Evolutionary conservation across 2,329 filamentous ascomycete species (phyloP), one percentile per base, ranked within the genome.

Genomic region (Plenodomus lindquistii): DNA sequence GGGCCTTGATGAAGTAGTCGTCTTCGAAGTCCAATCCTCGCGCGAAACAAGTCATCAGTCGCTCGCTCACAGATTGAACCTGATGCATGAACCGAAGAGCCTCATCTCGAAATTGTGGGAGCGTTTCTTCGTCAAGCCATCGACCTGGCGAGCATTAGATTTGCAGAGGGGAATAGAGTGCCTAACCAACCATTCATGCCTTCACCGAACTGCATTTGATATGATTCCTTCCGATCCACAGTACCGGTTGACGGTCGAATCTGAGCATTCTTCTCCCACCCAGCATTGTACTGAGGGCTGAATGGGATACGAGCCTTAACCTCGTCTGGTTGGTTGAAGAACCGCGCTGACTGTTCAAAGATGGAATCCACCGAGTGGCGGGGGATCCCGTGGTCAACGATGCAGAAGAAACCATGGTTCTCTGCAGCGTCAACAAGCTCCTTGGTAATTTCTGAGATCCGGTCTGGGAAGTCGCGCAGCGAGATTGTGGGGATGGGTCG

Each of bases 241-340:
- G 74, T 72, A 10, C 83, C 83, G 0, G 83, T 86, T 2, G 80
- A 84, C 1, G 52, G n/a, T n/a, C n/a, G n/a, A n/a, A n/a, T n/a
- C n/a, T n/a, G n/a, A n/a, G n/a, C n/a, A n/a, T 76, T 78, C 64
- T 81, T 81, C 71, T 85, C 83, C 82, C 83, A 85, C 7, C 83
- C 83, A 1, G 80, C 78, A 54, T 86, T 85, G 49, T 77, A 46
- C 39, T 62, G 74, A 5, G 70, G 71, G 37, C n/a, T n/a, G n/a
- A 74, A 85, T 0, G 82, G 79, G 1, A 84, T 79, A 5, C 71
- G 75, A 15, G 75, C 74, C 60, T 86, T 85, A 45, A 76, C 64
- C 0, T 73, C 67, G 56, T 81, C 77, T n/a, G n/a, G n/a, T n/a
- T n/a, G n/a, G n/a, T n/a, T 0, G 68, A 85, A 85, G 73, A 85